Conservation (phyloP, 352 stramenopile genomes). For the Peronospora destructor region DNA sequence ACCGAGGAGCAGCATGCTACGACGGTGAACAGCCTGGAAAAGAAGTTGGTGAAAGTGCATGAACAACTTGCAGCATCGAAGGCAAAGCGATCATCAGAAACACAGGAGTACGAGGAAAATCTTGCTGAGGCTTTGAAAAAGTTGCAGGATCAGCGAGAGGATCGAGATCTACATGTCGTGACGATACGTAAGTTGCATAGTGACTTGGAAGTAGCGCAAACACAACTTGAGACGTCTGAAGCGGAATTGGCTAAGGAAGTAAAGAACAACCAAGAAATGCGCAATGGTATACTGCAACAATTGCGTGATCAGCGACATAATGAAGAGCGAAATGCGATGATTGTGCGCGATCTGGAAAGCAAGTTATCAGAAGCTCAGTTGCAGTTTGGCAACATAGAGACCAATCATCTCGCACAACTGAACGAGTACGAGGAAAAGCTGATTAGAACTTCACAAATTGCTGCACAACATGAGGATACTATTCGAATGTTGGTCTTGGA, state of each 20-base stretch:
- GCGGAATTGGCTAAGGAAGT: conserved; percentile 2
- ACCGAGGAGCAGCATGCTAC: neutral
- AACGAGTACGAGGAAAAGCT: conserved; percentile 5
- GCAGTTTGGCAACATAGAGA: conserved; percentile 4
- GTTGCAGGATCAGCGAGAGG: neutral
- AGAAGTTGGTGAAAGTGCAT: conserved; percentile 1
- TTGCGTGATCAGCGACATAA: conserved; percentile 8
- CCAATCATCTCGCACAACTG: neutral
- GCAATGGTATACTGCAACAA: conserved; percentile 2
- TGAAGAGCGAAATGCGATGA: conserved; percentile 2
- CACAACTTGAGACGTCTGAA: conserved; percentile 7
- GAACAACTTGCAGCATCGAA: conserved; percentile 4
- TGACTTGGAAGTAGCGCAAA: conserved; percentile 3
- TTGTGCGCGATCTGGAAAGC: conserved; percentile 5
- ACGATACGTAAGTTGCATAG: neutral
- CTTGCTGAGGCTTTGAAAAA: neutral
- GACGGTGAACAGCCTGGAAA: neutral
- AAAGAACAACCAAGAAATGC: conserved; percentile 1
- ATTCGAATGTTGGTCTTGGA: conserved; percentile 6
- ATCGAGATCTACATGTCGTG: neutral
- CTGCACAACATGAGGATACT: conserved; percentile 13
- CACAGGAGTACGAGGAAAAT: neutral
- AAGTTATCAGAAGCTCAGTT: conserved; percentile 3
- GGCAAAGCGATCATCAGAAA: neutral
- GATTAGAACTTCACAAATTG: neutral